Conservation (phyloP, 257 asterid species). For the Schizonepeta tenuifolia region DNA sequence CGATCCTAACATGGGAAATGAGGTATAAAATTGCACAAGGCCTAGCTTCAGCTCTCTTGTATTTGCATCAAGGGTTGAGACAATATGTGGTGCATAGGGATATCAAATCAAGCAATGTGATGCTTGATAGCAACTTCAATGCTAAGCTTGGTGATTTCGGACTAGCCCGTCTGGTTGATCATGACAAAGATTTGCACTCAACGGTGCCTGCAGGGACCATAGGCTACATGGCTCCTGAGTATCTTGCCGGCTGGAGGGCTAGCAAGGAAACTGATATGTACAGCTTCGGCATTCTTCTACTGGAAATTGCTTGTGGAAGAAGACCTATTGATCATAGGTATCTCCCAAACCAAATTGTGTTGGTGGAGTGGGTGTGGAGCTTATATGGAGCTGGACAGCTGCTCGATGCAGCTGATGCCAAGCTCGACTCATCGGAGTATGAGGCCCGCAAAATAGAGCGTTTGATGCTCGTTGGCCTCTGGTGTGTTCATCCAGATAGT, state of each 20-base stretch:
- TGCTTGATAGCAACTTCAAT: constrained; percentile 8
- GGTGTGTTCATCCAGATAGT: constrained; percentile 46
- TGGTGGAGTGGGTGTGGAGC: constrained; percentile 35
- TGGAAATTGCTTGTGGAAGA: neutral
- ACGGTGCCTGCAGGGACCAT: constrained; percentile 2
- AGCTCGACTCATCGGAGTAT: neutral
- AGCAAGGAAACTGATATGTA: neutral
- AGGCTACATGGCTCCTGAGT: neutral
- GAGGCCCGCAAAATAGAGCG: constrained; percentile 24
- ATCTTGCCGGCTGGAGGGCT: neutral
- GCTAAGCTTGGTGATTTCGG: constrained; percentile 9
- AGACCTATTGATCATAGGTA: neutral
- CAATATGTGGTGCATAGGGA: constrained; percentile 12
- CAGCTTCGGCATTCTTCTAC: neutral
- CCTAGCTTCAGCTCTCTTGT: constrained; percentile 1
- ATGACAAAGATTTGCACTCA: neutral
- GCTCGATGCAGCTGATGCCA: constrained; percentile 32
- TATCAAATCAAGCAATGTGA: neutral
- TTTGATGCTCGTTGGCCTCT: constrained; percentile 37
- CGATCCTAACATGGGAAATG: neutral
- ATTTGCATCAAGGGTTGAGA: neutral
- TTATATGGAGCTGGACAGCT: constrained; percentile 33
- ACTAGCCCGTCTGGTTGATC: constrained; percentile 7
- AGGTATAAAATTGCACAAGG: neutral
- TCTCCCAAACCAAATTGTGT: neutral